phyloP scores from a whole-genome alignment of 139 green algal genomes.

The Coccomyxa sp. region DNA sequence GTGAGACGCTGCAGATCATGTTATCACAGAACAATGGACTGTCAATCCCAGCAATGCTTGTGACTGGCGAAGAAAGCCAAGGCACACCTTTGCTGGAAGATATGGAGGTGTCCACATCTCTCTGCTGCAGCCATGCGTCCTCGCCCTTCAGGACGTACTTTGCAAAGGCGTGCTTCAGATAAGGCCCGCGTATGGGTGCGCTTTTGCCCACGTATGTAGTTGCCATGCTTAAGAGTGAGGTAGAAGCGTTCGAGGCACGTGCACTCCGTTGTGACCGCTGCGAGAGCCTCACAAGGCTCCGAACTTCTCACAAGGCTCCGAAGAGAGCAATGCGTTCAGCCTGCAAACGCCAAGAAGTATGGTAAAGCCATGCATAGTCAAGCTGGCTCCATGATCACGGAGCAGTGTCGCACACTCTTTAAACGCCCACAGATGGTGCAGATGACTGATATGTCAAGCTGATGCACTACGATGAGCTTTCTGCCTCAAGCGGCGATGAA shows the following conservation, averaged over 20 bases:
- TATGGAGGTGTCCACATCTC: neutral
- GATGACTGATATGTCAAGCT: too few species aligned
- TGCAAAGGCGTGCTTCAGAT: constrained; percentile 27
- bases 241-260: neutral
- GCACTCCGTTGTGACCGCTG: neutral
- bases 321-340: too few species aligned
- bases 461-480: too few species aligned
- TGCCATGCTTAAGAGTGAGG: neutral
- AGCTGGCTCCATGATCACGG: too few species aligned
- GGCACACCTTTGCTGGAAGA: neutral
- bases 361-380: too few species aligned
- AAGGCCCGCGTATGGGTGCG: constrained; percentile 16
- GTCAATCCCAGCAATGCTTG: neutral
- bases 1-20: neutral
- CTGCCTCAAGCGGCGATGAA: too few species aligned
- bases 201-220: constrained; percentile 1
- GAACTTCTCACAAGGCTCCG: too few species aligned
- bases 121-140: constrained; percentile 47
- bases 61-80: neutral
- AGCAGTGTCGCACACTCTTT: too few species aligned
- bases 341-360: too few species aligned
- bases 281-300: too few species aligned
- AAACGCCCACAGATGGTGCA: too few species aligned
- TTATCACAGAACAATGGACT: too few species aligned
- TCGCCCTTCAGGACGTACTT: constrained; percentile 49